A percentile compares a stretch with the other conserved stretches of the same genome.
Evolutionary conservation across 345 rosid genomes (phyloP).

Genomic region (Hevea brasiliensis): DNA sequence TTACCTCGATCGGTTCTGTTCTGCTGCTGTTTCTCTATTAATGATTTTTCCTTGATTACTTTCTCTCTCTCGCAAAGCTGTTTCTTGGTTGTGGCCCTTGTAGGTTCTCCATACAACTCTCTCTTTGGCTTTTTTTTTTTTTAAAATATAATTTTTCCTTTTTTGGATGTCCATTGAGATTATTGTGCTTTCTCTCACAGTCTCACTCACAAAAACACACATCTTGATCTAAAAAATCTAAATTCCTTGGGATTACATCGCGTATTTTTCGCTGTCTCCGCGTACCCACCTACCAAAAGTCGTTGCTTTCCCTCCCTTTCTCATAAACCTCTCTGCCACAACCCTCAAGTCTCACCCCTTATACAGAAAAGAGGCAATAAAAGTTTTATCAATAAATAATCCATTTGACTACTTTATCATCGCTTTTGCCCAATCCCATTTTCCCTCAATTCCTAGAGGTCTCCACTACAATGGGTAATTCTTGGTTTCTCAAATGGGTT

Average conservation of each 20-base stretch:
- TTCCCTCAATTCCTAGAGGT: neutral
- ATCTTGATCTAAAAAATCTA: conserved; percentile 17
- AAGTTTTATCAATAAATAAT: conserved; percentile 7
- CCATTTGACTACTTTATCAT: neutral
- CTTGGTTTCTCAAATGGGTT: conserved; percentile 26
- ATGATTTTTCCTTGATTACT: neutral
- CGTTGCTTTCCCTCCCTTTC: conserved; percentile 21
- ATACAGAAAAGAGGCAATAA: neutral
- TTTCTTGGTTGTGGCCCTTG: neutral
- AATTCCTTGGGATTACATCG: conserved; percentile 12
- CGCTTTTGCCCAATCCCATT: too few relatives aligned
- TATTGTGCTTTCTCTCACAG: conserved; percentile 5
- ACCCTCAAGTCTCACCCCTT: too few relatives aligned
- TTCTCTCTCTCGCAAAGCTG: neutral
- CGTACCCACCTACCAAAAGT: conserved; percentile 20
- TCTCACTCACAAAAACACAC: neutral
- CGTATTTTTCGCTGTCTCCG: conserved; percentile 27
- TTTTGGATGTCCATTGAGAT: neutral
- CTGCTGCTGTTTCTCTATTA: neutral
- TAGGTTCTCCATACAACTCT: neutral
- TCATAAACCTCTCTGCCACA: neutral
- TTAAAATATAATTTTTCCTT: too few relatives aligned
- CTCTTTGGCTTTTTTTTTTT: neutral
- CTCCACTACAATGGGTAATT: conserved; percentile 21
- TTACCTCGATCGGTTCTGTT: neutral